Conservation (phyloP, 73 alveolate genomes). For the Effrenium voratum region DNA sequence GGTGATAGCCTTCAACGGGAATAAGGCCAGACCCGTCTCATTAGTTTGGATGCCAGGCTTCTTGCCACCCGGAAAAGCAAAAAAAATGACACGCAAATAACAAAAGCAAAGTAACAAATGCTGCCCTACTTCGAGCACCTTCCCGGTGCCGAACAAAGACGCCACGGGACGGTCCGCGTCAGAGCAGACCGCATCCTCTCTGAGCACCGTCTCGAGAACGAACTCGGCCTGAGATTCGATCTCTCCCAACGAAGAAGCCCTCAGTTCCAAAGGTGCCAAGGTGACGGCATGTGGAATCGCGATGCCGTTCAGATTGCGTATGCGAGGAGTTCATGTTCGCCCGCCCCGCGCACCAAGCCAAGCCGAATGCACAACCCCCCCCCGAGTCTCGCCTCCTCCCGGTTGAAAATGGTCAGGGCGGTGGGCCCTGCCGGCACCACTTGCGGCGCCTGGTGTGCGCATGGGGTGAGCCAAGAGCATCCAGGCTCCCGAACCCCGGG, state of each 20-base stretch:
- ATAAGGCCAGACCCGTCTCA: not conserved
- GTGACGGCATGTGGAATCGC: too few relatives aligned
- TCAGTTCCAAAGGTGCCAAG: too few relatives aligned
- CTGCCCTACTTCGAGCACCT: not conserved
- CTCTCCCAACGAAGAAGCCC: too few relatives aligned
- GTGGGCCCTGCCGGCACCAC: slow-evolving; percentile 48
- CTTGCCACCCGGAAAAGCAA: not conserved
- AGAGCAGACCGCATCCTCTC: slow-evolving; percentile 26
- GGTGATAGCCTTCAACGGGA: too few relatives aligned
- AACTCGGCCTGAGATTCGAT: slow-evolving; percentile 67
- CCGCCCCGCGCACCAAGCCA: not conserved
- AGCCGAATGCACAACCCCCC: not conserved
- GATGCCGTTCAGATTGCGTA: too few relatives aligned
- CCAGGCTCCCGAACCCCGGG: too few relatives aligned
- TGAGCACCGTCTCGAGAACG: slow-evolving; percentile 55
- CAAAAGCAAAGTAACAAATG: too few relatives aligned
- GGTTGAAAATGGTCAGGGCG: not conserved
- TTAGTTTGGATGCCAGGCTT: not conserved
- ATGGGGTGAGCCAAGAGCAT: slow-evolving; percentile 39
- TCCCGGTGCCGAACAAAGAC: not conserved
- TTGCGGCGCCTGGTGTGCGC: slow-evolving; percentile 48
- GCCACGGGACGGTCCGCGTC: slow-evolving; percentile 59
- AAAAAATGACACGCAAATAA: too few relatives aligned
- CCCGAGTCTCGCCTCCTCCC: slow-evolving; percentile 62
- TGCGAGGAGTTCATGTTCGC: too few relatives aligned